Evolutionary conservation across 1,139 yeast genomes (phyloP), one percentile per base, ranked within the genome.

Genomic region (Arxiozyma heterogenica): DNA sequence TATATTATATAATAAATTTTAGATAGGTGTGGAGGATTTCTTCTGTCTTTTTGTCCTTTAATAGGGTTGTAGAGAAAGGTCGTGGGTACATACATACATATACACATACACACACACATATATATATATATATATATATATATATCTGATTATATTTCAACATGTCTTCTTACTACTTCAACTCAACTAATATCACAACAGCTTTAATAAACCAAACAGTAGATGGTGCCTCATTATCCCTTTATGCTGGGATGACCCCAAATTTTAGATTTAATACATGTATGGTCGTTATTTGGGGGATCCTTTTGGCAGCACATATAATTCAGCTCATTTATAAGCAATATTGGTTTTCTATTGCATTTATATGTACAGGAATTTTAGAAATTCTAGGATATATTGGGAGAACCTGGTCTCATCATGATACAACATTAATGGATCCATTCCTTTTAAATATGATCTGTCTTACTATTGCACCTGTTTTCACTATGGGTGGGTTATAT

Each of bases 401-500:
- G 6, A 73, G 96, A 56, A 70, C 81, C 12, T 68, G 79, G 51
- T 68, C 78, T 4, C 68, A 74, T 51, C 71, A 73, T 57, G 70
- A 78, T 57, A 66, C 72, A 3, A 47, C 57, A n/a, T 66, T 71
- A 50, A 58, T 72, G 52, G 67, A 77, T 56, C 73, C 73, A 50
- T 90, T 75, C 66, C 69, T 87, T 53, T 70, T 83, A 58, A 96
- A 90, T 68, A 80, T 83, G 59, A 79, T 84, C 52, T 73, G 85
- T 55, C 73, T 89, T 57, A 88, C 95, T 0, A 72, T 90, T 52
- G 93, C 90, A 0, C 97, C 97, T 0, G 93, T 93, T 7, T 89
- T 91, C 67, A 76, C 87, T 53, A 86, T 88, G 90, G 97, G 86
- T 4, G 96, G 95, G 5, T 75, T 90, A 9, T 90, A 90, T 70